Base-by-base conservation (phyloP, 2,329 filamentous ascomycete genomes). In the Aspergillus uvarum region DNA sequence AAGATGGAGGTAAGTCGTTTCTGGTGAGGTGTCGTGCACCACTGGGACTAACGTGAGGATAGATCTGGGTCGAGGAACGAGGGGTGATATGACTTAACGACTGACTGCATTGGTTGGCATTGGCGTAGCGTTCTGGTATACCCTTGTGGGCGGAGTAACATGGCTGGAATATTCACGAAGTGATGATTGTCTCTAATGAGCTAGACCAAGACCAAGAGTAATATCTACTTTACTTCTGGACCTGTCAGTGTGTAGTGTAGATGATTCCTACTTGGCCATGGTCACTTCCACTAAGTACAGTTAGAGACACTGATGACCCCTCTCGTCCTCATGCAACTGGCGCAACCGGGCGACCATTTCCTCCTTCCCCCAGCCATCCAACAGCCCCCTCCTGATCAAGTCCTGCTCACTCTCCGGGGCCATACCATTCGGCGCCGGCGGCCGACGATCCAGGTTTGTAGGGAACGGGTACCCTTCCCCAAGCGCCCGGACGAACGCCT, bases 1-100 rank as follows among this genome's bases (percentile, higher is more conserved):
- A 97, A 96, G 84, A 87, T 97, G 87, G 95, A 98, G 86, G 92
- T 97, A 76, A 84, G 90, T 81, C 60, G 59, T 53, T 16, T 16
- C 19, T 5, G 48, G 1, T 16, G 11, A 44, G 50, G 32, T 3
- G 10, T 16, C 32, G 26, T 35, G 14, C 32, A 35, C 10, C 14
- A 59, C 42, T n/a, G 19, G 26, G 56, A 48, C 64, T 64, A 54
- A 64, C 31, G 38, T 16, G 12, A 10, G 26, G 35, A 14, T 66
- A 80, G 78, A 77, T 81, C 63, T 81, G 79, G 79, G 75, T 80
- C 63, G 72, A 74, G 61, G 72, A 73, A 58, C 65, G 65, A 12
- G 55, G 66, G 11, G 70, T 72, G 70, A 69, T 71, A 59, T 68
- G 57, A 65, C 38, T 61, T 35, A 16, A 35, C 32, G 32, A 31